Percentiles rank a stretch among this genome's conserved stretches.
These are phyloP conservation scores for Aspergillus olivimuriae DNA, from an alignment of 495 filamentous ascomycete species.

Conservation along the genomic window DNA sequence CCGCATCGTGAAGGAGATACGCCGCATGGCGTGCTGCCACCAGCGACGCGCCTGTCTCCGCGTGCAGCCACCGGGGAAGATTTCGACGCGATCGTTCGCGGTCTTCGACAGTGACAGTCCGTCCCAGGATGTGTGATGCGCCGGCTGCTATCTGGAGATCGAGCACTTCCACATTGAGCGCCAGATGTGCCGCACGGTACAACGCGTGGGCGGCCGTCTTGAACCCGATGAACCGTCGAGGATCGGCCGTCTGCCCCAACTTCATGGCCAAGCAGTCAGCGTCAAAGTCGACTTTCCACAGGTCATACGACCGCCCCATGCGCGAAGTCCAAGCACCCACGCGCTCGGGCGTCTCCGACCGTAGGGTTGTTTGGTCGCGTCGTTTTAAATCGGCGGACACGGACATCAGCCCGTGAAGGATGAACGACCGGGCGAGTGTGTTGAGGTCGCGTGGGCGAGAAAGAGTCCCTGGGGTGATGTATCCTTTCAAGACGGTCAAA, in stretches of 20 bases:
- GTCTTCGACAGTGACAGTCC: conserved; percentile 37
- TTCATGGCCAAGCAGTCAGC: conserved; percentile 35
- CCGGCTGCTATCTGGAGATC: conserved; percentile 52
- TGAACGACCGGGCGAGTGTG: conserved; percentile 37
- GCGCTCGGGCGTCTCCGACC: conserved; percentile 31
- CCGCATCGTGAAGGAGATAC: conserved; percentile 37
- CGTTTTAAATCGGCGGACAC: conserved; percentile 50
- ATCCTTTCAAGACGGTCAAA: conserved; percentile 45
- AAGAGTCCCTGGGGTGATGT: conserved; percentile 33
- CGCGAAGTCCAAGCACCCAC: conserved; percentile 43
- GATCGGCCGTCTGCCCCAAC: conserved; percentile 19
- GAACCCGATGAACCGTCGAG: conserved; percentile 32
- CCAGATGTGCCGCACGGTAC: conserved; percentile 45
- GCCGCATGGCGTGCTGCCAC: conserved; percentile 42
- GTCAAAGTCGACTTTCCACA: conserved; percentile 50
- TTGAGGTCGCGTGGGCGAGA: conserved; percentile 37
- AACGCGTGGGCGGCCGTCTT: conserved; percentile 38
- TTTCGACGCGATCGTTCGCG: conserved; percentile 37
- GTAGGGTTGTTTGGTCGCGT: conserved; percentile 45
- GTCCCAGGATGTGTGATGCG: conserved; percentile 44
- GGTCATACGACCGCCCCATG: conserved; percentile 42
- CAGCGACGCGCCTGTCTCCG: conserved; percentile 19
- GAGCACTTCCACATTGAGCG: conserved; percentile 46
- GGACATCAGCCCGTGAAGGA: conserved; percentile 51
- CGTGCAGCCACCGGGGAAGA: conserved; percentile 35